Evolutionary conservation across 2,329 filamentous ascomycete genomes (phyloP), one percentile per base, ranked within the genome.

Genomic region (Epichloe sibirici): DNA sequence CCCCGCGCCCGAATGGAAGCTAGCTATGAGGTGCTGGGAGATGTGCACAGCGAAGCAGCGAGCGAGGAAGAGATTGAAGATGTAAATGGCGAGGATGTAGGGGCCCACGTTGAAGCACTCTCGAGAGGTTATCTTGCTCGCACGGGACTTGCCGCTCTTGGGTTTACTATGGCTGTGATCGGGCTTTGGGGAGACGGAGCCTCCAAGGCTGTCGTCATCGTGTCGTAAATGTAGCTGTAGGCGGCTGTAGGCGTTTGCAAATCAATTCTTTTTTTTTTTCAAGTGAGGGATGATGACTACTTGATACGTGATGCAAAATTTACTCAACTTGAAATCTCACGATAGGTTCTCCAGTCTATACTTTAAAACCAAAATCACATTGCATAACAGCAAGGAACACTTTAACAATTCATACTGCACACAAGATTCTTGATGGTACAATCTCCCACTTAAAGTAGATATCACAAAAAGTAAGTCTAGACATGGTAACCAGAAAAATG

Each of bases 11-110:
- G 74, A 56, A 78, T 87, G 73, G 85, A 89, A 66, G 77, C 80
- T 45, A 87, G 81, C 74, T 88, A 86, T 68, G 84, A 88, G 68
- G 78, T 86, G 9, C 71, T 86, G 25, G 74, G 77, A 44, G 74
- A 81, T 31, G 67, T 72, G n/a, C 69, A 71, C 57, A 75, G 71
- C 56, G 73, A 78, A 55, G 65, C 69, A 2, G 68, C 69, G 45
- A 75, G 72, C 57, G 74, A 74, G 62, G 75, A 76, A 67, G 81
- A 78, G 59, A 66, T 63, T 15, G 71, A 72, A 37, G 72, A 72
- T 42, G 66, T 81, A 55, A 84, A 84, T 60, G 81, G 81, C 35
- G 82, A 85, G 69, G 78, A 82, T 61, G 75, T 84, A 45, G 72
- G 77, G 57, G 71, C 66, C 45, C 72, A 76, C 62, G 76, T 83